phyloP scores from a whole-genome alignment of 306 rosid genomes.

The Cucumis cinereus region DNA sequence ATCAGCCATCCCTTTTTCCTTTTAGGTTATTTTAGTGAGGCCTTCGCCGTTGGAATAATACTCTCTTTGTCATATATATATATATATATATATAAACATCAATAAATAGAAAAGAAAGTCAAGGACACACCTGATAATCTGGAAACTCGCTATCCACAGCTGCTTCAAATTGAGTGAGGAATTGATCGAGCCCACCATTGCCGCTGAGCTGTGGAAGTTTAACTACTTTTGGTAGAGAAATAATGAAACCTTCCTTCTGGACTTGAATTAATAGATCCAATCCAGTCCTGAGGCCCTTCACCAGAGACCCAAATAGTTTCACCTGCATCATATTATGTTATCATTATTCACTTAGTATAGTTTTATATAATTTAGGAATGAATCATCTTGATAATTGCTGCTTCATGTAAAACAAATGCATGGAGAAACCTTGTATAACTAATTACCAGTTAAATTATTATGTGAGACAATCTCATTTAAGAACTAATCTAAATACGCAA shows the following conservation, averaged over 20 bases:
- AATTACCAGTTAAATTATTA: not conserved
- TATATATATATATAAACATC: too few species aligned
- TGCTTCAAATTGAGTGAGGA: slow-evolving; percentile 85
- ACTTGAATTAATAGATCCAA: slow-evolving; percentile 51
- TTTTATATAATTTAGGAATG: not conserved
- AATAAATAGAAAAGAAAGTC: not conserved
- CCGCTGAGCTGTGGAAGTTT: slow-evolving; percentile 51
- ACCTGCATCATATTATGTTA: slow-evolving; percentile 41
- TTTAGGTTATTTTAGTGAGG: too few species aligned
- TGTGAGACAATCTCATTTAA: not conserved
- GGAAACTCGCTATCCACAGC: slow-evolving; percentile 84
- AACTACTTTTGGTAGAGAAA: slow-evolving; percentile 34
- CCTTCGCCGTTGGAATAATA: not conserved
- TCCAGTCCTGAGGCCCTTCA: slow-evolving; percentile 75
- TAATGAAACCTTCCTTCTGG: slow-evolving; percentile 43
- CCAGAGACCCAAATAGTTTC: slow-evolving; percentile 72
- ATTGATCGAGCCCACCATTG: slow-evolving; percentile 59
- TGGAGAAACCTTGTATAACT: not conserved
- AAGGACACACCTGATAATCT: slow-evolving; percentile 47
- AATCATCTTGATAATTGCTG: not conserved
- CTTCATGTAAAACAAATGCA: not conserved
- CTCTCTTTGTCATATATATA: too few species aligned
- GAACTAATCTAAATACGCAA: not conserved
- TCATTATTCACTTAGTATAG: not conserved
- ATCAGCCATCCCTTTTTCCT: too few species aligned